These are phyloP conservation scores for Malus asiatica DNA, from an alignment of 306 rosid species.

Conservation along the genomic window DNA sequence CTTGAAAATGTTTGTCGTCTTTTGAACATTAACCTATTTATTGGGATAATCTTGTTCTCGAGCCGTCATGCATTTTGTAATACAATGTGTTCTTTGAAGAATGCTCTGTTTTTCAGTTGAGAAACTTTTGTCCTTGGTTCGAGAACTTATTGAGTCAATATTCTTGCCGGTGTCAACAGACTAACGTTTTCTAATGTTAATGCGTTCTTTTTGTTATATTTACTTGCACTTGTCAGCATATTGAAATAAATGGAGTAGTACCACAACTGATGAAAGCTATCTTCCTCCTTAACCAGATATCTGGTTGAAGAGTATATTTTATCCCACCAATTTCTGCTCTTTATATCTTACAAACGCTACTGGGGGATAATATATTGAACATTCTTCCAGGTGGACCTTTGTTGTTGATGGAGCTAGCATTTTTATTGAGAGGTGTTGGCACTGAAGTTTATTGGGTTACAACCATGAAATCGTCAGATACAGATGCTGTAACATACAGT, in stretches of 20 bases:
- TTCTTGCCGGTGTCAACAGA: neutral
- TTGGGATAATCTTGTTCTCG: neutral
- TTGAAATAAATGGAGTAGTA: neutral
- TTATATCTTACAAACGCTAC: neutral
- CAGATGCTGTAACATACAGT: slow-evolving; percentile 50
- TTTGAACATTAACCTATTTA: neutral
- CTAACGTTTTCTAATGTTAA: neutral
- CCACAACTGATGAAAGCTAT: neutral
- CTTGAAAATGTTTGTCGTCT: neutral
- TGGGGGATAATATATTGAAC: neutral
- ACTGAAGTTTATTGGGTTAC: slow-evolving; percentile 72
- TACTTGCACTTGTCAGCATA: neutral
- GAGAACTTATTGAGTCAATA: neutral
- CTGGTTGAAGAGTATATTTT: neutral
- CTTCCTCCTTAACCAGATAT: neutral
- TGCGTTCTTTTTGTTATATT: neutral
- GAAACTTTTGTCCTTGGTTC: neutral
- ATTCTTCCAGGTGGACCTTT: slow-evolving; percentile 58
- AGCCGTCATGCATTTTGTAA: neutral
- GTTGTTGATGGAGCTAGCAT: slow-evolving; percentile 76
- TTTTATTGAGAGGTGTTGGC: slow-evolving; percentile 69
- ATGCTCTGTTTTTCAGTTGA: neutral
- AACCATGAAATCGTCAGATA: slow-evolving; percentile 43
- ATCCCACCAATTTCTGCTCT: neutral
- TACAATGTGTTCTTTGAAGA: neutral